These are phyloP conservation scores for Phialemoniopsis sp. DNA, from an alignment of 2,329 filamentous ascomycete species.

Conservation along the genomic window DNA sequence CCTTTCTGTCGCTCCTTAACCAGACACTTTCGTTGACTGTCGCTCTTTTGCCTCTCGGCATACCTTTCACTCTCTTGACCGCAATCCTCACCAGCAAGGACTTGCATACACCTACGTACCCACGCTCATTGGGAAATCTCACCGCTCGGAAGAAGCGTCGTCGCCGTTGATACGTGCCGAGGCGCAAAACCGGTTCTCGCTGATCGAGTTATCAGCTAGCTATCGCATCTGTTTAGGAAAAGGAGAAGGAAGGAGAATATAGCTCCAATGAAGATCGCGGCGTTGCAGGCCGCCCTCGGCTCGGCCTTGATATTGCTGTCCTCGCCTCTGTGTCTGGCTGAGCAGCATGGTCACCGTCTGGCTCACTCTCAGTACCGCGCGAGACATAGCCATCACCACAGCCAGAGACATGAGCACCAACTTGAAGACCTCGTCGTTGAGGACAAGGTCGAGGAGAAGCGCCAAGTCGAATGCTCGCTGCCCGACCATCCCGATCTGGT, in stretches of 20 bases:
- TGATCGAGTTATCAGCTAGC: neutral
- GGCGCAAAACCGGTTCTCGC: slow-evolving; percentile 1
- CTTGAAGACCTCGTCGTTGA: neutral
- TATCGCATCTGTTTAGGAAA: no score
- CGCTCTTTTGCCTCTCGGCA: no score
- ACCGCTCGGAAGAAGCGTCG: neutral
- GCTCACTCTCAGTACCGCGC: slow-evolving; percentile 21
- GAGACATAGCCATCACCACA: slow-evolving; percentile 28
- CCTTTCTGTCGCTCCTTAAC: no score
- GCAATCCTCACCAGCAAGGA: no score
- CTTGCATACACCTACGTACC: no score
- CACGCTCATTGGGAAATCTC: neutral
- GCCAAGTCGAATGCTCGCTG: slow-evolving; percentile 54
- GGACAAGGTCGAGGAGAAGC: slow-evolving; percentile 11
- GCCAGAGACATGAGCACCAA: slow-evolving; percentile 11
- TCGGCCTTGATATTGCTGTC: slow-evolving; percentile 44
- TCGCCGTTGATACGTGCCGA: no score
- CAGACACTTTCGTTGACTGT: no score
- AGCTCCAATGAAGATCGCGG: slow-evolving; percentile 46
- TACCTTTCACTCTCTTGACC: slow-evolving; percentile 4
- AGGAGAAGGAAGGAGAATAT: slow-evolving; percentile 8
- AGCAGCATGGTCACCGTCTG: slow-evolving; percentile 31
- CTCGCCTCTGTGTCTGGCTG: slow-evolving; percentile 30
- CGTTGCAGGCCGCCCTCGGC: slow-evolving; percentile 43
- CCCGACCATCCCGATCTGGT: slow-evolving; percentile 65